phyloP scores from a whole-genome alignment of 2,329 filamentous ascomycete species.

The Claviceps sp. region DNA sequence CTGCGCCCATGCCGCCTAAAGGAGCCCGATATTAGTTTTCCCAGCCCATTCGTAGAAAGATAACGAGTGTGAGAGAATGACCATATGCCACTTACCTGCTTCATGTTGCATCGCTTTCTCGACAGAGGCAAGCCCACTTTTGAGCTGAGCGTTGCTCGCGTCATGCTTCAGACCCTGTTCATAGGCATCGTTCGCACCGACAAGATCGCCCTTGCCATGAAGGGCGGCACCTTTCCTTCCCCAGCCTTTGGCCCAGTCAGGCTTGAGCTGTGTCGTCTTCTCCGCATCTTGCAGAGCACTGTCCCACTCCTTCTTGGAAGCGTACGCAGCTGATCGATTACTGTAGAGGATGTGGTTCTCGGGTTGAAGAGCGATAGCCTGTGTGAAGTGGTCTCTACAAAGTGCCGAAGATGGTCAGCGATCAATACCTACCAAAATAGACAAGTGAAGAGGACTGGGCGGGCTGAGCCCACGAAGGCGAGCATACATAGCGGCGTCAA shows the following conservation, averaged over 20 bases:
- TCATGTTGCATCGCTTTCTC: slow-evolving; percentile 69
- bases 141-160: slow-evolving; percentile 80
- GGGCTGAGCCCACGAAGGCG: neutral
- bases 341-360: slow-evolving; percentile 95
- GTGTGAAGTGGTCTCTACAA: slow-evolving; percentile 75
- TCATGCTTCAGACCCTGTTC: slow-evolving; percentile 91
- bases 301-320: slow-evolving; percentile 80
- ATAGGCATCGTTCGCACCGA: slow-evolving; percentile 79
- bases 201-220: slow-evolving; percentile 75
- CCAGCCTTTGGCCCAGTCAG: slow-evolving; percentile 97
- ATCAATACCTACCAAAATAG: neutral
- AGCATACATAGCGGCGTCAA: slow-evolving; percentile 84
- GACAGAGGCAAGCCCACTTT: slow-evolving; percentile 73
- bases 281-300: slow-evolving; percentile 78
- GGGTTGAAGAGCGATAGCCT: slow-evolving; percentile 81
- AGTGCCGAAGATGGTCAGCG: neutral
- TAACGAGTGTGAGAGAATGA: too few relatives aligned
- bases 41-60: neutral
- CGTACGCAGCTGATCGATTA: slow-evolving; percentile 79
- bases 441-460: neutral
- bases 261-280: slow-evolving; percentile 89
- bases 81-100: slow-evolving; percentile 17
- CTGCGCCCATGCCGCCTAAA: slow-evolving; percentile 24
- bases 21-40: slow-evolving; percentile 4
- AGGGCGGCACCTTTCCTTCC: slow-evolving; percentile 82